phyloP scores from a whole-genome alignment of 164 flowering plant genomes.

The Protea cynaroides region DNA sequence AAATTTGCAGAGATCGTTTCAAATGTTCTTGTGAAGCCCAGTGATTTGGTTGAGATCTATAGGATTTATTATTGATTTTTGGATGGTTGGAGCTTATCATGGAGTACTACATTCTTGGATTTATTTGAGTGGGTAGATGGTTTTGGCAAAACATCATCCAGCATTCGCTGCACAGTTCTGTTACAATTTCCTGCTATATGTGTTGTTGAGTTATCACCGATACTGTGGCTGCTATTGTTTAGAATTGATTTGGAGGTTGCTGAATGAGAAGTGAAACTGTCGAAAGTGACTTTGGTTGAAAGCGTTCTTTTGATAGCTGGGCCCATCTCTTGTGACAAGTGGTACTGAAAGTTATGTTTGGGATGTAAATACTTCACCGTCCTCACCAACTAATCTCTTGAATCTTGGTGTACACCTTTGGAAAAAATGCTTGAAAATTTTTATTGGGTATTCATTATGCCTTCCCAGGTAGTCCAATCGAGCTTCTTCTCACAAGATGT shows the following conservation, averaged over 20 bases:
- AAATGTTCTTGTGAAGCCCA: not conserved
- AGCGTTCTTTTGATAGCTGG: not conserved
- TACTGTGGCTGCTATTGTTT: not conserved
- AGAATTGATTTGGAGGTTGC: not conserved
- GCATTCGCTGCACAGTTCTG: not conserved
- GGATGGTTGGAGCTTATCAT: not conserved
- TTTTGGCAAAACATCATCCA: not conserved
- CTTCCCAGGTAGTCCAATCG: not conserved
- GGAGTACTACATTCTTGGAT: not conserved
- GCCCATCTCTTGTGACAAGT: no score
- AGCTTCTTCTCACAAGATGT: slow-evolving; percentile 1
- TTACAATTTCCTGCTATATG: not conserved
- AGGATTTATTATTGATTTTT: not conserved
- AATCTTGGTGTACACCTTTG: not conserved
- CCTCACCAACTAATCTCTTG: no score
- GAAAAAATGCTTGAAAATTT: not conserved
- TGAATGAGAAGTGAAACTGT: not conserved
- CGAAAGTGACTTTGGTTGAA: not conserved
- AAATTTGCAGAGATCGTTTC: not conserved
- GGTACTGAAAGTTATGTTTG: not conserved
- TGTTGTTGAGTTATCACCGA: not conserved
- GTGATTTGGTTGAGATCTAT: not conserved
- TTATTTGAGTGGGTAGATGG: not conserved
- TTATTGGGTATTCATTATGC: not conserved
- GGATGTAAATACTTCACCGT: not conserved